Conservation (phyloP, 108 stramenopile species). For the Aurantiochytrium sp. region DNA sequence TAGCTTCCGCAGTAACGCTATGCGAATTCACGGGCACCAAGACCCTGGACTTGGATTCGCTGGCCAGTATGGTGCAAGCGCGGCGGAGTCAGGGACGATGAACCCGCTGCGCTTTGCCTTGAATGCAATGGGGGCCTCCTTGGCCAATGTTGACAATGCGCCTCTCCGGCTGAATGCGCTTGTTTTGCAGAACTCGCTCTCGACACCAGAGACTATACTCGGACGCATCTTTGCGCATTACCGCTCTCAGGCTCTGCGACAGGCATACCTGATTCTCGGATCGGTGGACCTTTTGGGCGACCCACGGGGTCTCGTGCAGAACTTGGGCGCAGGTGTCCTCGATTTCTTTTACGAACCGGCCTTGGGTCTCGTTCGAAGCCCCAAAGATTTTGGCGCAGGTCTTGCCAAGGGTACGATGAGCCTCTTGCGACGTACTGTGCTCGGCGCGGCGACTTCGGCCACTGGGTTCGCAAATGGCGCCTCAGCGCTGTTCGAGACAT, state of each 20-base stretch:
- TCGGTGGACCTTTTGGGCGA: slow-evolving; percentile 1
- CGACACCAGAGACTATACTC: background rate
- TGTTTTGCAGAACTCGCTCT: background rate
- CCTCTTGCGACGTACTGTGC: background rate
- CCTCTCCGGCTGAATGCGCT: background rate
- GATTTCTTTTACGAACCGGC: slow-evolving; percentile 15
- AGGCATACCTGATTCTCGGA: slow-evolving; percentile 1
- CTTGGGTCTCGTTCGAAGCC: background rate
- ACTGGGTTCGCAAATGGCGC: background rate
- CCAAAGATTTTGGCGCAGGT: background rate
- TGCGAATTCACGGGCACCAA: background rate
- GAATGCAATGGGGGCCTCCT: slow-evolving; percentile 10
- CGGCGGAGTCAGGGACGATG: background rate
- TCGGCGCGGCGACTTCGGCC: background rate
- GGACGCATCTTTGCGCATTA: background rate
- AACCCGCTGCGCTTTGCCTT: background rate
- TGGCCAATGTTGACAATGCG: slow-evolving; percentile 11
- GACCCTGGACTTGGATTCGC: background rate
- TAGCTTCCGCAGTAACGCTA: background rate
- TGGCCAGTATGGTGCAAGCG: background rate
- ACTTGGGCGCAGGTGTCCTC: background rate
- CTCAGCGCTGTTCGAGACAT: background rate
- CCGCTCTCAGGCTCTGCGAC: slow-evolving; percentile 2
- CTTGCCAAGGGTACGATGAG: background rate
- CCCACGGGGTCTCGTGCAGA: slow-evolving; percentile 5